Evolutionary conservation across 202 grass and related monocot species (phyloP).

Genomic region (Setaria italica): DNA sequence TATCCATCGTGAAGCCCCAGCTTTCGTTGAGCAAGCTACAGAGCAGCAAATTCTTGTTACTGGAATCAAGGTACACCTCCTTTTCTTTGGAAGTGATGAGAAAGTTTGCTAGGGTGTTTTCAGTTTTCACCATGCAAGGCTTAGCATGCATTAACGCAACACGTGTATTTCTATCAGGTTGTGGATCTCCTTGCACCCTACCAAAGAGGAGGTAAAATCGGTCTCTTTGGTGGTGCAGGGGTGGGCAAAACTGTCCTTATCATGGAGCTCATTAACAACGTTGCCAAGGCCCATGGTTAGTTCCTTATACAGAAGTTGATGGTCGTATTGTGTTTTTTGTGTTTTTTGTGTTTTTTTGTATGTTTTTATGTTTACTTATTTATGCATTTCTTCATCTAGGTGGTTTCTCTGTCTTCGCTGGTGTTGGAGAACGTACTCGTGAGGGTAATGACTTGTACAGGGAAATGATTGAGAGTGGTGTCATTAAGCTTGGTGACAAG

Average conservation of each 20-base stretch:
- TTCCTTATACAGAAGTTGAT: slow-evolving; percentile 11
- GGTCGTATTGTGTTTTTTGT: background rate
- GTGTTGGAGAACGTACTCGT: slow-evolving; percentile 94
- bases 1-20: slow-evolving; percentile 91
- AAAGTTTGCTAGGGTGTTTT: slow-evolving; percentile 20
- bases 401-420: slow-evolving; percentile 98
- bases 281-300: slow-evolving; percentile 93
- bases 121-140: background rate
- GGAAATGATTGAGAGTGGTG: slow-evolving; percentile 99
- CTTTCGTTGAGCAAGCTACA: slow-evolving; percentile 93
- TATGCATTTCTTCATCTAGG: slow-evolving; percentile 54
- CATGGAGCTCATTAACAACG: slow-evolving; percentile 98
- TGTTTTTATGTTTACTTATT: slow-evolving; percentile 39
- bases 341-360: slow-evolving; percentile 23
- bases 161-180: slow-evolving; percentile 48
- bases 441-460: slow-evolving; percentile 98
- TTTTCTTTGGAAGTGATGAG: background rate
- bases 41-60: slow-evolving; percentile 96
- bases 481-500: slow-evolving; percentile 94
- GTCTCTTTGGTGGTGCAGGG: slow-evolving; percentile 96
- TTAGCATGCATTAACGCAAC: slow-evolving; percentile 10
- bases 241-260: slow-evolving; percentile 99
- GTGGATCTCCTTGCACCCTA: slow-evolving; percentile 96
- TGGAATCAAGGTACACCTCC: slow-evolving; percentile 75
- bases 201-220: slow-evolving; percentile 97